Conservation (phyloP, 805 yeast genomes). For the Komagataella phaffii region DNA sequence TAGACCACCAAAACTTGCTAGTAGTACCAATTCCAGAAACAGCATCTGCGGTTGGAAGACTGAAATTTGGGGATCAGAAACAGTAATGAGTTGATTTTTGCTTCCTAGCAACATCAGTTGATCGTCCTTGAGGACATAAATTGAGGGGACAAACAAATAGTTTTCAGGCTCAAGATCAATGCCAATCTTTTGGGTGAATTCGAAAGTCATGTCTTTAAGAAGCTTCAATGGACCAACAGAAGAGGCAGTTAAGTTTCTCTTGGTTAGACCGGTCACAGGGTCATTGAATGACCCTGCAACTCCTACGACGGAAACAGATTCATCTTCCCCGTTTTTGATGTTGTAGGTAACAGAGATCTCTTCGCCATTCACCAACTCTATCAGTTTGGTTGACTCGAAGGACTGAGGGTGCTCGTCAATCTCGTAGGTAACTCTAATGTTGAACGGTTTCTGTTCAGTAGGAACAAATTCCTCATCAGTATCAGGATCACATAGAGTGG, state of each 20-base stretch:
- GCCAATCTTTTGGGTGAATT: constrained; percentile 45
- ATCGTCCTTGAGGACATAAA: constrained; percentile 37
- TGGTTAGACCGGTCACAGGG: constrained; percentile 34
- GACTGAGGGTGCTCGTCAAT: constrained; percentile 31
- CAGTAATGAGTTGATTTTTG: constrained; percentile 39
- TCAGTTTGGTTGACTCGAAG: constrained; percentile 21
- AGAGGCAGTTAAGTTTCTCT: constrained; percentile 52
- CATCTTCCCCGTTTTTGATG: constrained; percentile 39
- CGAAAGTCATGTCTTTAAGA: constrained; percentile 30
- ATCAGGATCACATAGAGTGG: neutral
- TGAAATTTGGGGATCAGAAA: constrained; percentile 56
- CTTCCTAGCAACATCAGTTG: constrained; percentile 41
- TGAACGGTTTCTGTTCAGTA: constrained; percentile 23
- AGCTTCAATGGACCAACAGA: constrained; percentile 47
- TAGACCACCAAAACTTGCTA: constrained; percentile 31
- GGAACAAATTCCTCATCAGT: constrained; percentile 13
- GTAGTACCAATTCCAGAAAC: constrained; percentile 41
- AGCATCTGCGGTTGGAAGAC: constrained; percentile 62
- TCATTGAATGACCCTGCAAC: constrained; percentile 54
- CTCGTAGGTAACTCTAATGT: constrained; percentile 33
- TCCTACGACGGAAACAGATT: constrained; percentile 41
- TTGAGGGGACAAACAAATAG: constrained; percentile 45
- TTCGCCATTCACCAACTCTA: constrained; percentile 36
- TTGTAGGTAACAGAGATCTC: constrained; percentile 35
- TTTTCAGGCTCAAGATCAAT: constrained; percentile 43